Conservation (phyloP, 2,329 filamentous ascomycete genomes). For the Paecilomyces sp. region DNA sequence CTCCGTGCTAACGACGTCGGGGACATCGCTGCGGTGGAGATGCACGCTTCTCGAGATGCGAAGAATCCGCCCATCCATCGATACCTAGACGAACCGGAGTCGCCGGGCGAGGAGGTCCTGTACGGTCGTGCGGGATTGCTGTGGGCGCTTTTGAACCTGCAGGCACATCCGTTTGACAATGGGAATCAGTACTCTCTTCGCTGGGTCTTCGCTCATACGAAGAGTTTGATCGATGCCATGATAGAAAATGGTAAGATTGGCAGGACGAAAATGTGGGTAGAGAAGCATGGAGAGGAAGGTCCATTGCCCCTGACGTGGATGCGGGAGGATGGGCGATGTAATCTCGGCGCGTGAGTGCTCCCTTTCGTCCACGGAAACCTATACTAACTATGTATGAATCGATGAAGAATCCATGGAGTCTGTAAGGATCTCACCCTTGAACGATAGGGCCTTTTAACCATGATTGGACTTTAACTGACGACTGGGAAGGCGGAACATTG, state of each 20-base stretch:
- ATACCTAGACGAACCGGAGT: neutral
- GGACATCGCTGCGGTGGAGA: slow-evolving; percentile 22
- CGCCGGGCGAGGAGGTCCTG: slow-evolving; percentile 31
- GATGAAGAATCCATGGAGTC: slow-evolving; percentile 13
- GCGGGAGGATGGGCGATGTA: slow-evolving; percentile 29
- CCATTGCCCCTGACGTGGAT: slow-evolving; percentile 35
- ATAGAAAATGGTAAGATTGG: slow-evolving; percentile 27
- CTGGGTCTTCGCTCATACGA: slow-evolving; percentile 22
- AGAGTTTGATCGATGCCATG: slow-evolving; percentile 22
- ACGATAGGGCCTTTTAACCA: neutral
- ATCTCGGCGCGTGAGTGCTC: slow-evolving; percentile 29
- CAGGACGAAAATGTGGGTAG: slow-evolving; percentile 16
- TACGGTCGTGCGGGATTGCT: slow-evolving; percentile 33
- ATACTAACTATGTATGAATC: neutral
- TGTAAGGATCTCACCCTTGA: slow-evolving; percentile 5
- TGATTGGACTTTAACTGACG: neutral
- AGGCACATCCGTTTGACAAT: slow-evolving; percentile 17
- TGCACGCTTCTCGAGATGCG: neutral
- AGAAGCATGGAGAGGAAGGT: slow-evolving; percentile 21
- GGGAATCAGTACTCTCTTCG: slow-evolving; percentile 11
- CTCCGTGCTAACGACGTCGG: neutral
- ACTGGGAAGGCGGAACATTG: slow-evolving; percentile 28
- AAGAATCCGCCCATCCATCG: neutral
- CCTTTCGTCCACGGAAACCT: neutral
- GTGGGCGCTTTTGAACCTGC: slow-evolving; percentile 27